phyloP scores from a whole-genome alignment of 129 eudicot species.

The Deinandra increscens region DNA sequence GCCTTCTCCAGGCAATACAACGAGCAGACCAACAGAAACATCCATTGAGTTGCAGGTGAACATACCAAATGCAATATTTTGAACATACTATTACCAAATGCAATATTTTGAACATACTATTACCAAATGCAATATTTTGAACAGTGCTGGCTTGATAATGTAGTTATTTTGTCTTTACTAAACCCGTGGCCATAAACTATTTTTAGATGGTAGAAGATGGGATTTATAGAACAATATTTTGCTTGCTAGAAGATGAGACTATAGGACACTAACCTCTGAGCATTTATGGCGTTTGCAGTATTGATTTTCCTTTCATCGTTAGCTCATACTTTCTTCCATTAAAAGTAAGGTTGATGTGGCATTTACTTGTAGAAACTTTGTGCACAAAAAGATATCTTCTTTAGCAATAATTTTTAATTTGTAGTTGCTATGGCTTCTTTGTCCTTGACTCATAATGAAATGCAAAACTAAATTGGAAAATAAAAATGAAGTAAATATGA shows the following conservation, averaged over 20 bases:
- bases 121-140: conserved; percentile 5
- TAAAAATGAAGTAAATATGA: background rate
- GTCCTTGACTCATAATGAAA: background rate
- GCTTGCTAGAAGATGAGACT: conserved; percentile 14
- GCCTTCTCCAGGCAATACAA: conserved; percentile 40
- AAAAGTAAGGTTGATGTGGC: background rate
- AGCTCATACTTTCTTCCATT: background rate
- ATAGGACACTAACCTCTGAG: conserved; percentile 3
- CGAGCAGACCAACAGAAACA: conserved; percentile 58
- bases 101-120: too few relatives aligned
- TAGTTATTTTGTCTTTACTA: background rate
- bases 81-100: conserved; percentile 6
- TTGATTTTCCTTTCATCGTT: background rate
- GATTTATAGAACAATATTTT: background rate
- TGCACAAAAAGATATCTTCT: background rate
- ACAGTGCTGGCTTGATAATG: background rate
- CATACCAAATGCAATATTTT: conserved; percentile 5
- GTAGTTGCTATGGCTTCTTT: too few relatives aligned
- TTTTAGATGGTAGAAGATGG: conserved; percentile 14
- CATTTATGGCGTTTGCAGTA: background rate
- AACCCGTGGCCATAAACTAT: conserved; percentile 4
- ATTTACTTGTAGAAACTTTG: background rate
- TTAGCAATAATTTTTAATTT: background rate
- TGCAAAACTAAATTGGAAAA: background rate
- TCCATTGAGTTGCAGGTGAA: conserved; percentile 83